Percentiles rank a stretch among this genome's conserved stretches.
phyloP scores from a whole-genome alignment of 176 grass and related monocot genomes.

The Paspalum notatum region DNA sequence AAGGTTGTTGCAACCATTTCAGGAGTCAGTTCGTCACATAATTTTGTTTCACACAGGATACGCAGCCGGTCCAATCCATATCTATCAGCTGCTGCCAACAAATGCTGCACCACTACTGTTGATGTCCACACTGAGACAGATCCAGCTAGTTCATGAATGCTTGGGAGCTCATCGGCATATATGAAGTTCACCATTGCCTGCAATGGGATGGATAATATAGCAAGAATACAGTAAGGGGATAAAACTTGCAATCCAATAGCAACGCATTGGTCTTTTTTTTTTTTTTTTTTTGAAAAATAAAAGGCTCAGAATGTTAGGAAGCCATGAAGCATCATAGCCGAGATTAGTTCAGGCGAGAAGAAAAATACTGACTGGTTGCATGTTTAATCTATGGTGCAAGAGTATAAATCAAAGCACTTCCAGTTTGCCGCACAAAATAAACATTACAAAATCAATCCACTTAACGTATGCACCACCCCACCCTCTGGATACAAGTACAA shows the following conservation, averaged over 20 bases:
- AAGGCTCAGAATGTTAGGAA: constrained; percentile 4
- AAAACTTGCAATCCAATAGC: not conserved
- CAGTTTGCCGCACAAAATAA: not conserved
- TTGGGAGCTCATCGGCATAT: constrained; percentile 81
- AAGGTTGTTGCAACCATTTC: constrained; percentile 86
- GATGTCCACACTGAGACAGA: constrained; percentile 69
- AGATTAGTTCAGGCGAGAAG: not conserved
- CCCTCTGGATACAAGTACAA: not conserved
- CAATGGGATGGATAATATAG: not conserved
- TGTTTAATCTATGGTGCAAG: constrained; percentile 11
- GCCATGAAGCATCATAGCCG: not conserved
- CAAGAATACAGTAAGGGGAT: constrained; percentile 17
- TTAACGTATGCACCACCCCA: not conserved
- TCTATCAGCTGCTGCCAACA: constrained; percentile 83
- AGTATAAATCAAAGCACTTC: not conserved
- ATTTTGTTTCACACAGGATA: constrained; percentile 69
- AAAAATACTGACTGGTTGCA: constrained; percentile 15
- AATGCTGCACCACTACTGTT: constrained; percentile 72
- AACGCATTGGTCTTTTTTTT: not conserved
- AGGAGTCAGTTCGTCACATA: constrained; percentile 77
- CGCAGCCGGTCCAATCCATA: constrained; percentile 80
- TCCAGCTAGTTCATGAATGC: constrained; percentile 71
- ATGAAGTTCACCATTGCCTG: constrained; percentile 86
- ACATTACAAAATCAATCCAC: not conserved
- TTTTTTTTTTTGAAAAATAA: too few species aligned